phyloP scores from a whole-genome alignment of 192 early-diverging fungal genomes.

The Linnemannia zychae region DNA sequence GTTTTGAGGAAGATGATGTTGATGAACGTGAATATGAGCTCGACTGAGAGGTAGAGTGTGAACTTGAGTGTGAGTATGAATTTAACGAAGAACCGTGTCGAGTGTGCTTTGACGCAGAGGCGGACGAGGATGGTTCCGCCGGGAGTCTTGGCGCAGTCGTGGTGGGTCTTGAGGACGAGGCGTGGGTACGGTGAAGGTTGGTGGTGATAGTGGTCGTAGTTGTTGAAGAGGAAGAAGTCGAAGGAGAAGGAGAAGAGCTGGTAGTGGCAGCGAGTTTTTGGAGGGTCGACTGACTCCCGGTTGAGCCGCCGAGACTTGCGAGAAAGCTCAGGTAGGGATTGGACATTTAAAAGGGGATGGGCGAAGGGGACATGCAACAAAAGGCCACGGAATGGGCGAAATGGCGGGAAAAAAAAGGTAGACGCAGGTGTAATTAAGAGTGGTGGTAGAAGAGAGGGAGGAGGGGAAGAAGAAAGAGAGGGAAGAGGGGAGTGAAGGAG shows the following conservation, averaged over 20 bases:
- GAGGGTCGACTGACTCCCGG: constrained; percentile 52
- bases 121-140: neutral
- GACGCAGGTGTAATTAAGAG: too few species aligned
- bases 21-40: neutral
- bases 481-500: neutral
- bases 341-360: constrained; percentile 48
- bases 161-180: constrained; percentile 11
- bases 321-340: constrained; percentile 53
- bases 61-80: neutral
- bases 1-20: constrained; percentile 3
- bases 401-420: constrained; percentile 11
- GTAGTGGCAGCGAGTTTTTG: constrained; percentile 49
- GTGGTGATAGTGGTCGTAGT: neutral
- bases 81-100: neutral
- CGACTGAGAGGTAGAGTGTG: neutral
- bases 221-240: neutral
- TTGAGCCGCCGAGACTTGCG: constrained; percentile 48
- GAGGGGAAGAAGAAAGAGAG: neutral
- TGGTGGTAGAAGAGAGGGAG: neutral
- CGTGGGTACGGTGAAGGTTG: constrained; percentile 1
- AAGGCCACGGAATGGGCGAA: neutral
- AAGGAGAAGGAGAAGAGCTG: constrained; percentile 6
- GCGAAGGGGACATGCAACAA: constrained; percentile 7
- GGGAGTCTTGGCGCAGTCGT: neutral
- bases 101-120: constrained; percentile 4